These are phyloP conservation scores for Cytospora mali DNA, from an alignment of 2,329 filamentous ascomycete genomes.

Conservation along the genomic window DNA sequence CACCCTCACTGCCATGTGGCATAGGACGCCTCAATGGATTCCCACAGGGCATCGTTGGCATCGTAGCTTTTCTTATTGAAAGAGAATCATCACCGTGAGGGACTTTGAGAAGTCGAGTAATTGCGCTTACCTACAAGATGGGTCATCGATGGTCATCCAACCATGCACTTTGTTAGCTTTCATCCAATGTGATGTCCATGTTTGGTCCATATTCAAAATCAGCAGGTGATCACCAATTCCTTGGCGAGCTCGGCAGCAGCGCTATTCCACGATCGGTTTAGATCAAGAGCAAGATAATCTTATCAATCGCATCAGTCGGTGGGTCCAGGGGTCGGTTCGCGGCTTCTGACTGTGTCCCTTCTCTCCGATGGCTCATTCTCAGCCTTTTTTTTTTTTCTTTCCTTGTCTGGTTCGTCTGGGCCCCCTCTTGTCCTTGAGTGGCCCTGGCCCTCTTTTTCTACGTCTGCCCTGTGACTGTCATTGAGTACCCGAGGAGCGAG, in stretches of 20 bases:
- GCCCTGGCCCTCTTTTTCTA: neutral
- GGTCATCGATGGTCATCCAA: slow-evolving; percentile 14
- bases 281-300: slow-evolving; percentile 23
- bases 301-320: slow-evolving; percentile 28
- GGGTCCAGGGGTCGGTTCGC: slow-evolving; percentile 5
- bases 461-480: neutral
- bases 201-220: slow-evolving; percentile 5
- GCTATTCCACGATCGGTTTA: slow-evolving; percentile 16
- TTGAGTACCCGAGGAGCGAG: neutral
- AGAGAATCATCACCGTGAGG: neutral
- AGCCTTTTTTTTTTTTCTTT: no score
- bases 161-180: slow-evolving; percentile 5
- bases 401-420: neutral
- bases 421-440: neutral
- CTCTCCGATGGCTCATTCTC: neutral
- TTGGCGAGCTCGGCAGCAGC: neutral
- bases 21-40: neutral
- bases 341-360: neutral
- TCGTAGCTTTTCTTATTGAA: neutral
- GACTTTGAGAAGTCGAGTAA: neutral
- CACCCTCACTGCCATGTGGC: neutral
- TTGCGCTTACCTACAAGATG: slow-evolving; percentile 21
- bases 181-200: slow-evolving; percentile 18
- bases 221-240: neutral
- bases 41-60: neutral